These are phyloP conservation scores for Podaxis sp. DNA, from an alignment of 768 basidiomycete species.

Conservation along the genomic window DNA sequence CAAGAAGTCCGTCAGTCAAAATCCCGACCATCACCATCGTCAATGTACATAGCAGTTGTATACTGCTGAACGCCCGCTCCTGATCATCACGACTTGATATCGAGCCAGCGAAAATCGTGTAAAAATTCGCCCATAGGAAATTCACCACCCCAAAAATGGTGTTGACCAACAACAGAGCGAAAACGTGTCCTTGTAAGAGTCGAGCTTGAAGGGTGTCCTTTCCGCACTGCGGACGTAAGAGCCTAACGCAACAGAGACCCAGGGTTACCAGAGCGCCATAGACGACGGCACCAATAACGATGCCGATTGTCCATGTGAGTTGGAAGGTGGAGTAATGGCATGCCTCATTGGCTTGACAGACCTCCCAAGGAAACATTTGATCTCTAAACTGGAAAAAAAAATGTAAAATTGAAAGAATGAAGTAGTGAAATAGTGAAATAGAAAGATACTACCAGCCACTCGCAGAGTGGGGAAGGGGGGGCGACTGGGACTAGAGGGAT, in stretches of 20 bases:
- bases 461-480: no score
- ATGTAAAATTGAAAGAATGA: no score
- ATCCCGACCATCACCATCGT: neutral
- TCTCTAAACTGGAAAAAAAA: neutral
- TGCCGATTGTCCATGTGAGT: conserved; percentile 5
- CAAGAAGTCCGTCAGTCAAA: conserved; percentile 6
- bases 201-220: neutral
- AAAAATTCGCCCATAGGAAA: conserved; percentile 8
- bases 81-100: no score
- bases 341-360: neutral
- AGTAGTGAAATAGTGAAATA: no score
- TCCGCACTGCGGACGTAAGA: neutral
- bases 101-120: neutral
- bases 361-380: neutral
- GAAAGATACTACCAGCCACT: no score
- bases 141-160: conserved; percentile 1
- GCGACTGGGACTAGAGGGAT: no score
- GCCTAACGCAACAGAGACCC: neutral
- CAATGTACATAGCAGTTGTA: neutral
- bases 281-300: neutral
- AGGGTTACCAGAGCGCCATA: neutral
- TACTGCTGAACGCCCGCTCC: neutral
- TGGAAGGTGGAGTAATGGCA: neutral
- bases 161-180: conserved; percentile 1
- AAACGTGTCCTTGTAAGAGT: conserved; percentile 1